Percentiles rank a stretch among this genome's conserved stretches.
Evolutionary conservation across 2,329 filamentous ascomycete genomes (phyloP).

Genomic region (Pseudocercospora crystallina): DNA sequence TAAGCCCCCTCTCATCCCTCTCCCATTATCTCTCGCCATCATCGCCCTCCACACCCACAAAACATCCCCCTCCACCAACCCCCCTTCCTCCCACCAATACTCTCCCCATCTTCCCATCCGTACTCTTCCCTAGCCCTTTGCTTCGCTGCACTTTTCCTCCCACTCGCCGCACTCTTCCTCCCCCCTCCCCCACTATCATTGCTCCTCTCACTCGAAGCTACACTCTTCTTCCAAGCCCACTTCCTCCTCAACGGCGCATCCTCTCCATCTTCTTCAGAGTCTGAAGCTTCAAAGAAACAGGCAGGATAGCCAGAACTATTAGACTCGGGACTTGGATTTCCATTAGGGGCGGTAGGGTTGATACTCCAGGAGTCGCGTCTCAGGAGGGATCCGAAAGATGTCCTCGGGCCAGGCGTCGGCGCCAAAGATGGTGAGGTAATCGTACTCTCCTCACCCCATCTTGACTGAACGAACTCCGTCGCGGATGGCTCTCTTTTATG

Average conservation of each 20-base stretch:
- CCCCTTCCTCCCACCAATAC: neutral
- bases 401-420: slow-evolving; percentile 21
- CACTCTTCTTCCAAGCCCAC: slow-evolving; percentile 22
- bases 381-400: slow-evolving; percentile 28
- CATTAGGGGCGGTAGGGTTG: neutral
- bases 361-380: slow-evolving; percentile 14
- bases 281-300: slow-evolving; percentile 34
- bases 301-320: slow-evolving; percentile 25
- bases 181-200: neutral
- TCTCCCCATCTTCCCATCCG: neutral
- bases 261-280: slow-evolving; percentile 28
- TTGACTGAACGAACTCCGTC: neutral
- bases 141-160: neutral
- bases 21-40: neutral
- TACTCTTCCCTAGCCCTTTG: slow-evolving; percentile 3
- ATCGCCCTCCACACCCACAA: slow-evolving; percentile 20
- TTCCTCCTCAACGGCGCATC: slow-evolving; percentile 23
- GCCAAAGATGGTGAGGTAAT: slow-evolving; percentile 25
- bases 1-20: too few species aligned
- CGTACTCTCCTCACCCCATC: slow-evolving; percentile 34
- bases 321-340: too few species aligned
- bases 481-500: neutral
- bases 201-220: neutral
- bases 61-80: slow-evolving; percentile 9
- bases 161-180: neutral